phyloP scores from a whole-genome alignment of 257 asterid genomes.

The Solanum pinnatisectum region DNA sequence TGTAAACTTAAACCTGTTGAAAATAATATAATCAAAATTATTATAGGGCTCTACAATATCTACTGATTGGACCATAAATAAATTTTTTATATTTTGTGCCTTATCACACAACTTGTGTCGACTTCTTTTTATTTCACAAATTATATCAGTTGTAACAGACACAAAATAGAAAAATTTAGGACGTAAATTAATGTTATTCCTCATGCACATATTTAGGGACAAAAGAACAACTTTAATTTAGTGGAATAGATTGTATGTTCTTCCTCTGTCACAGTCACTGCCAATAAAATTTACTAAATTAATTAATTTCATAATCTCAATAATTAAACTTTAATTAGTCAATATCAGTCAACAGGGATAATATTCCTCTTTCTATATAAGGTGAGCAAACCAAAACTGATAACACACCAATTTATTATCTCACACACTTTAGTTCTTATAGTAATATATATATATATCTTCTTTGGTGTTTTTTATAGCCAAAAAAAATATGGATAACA shows the following conservation, averaged over 20 bases:
- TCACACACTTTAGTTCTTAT: not conserved
- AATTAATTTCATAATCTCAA: not conserved
- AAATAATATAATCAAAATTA: not conserved
- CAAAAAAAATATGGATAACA: conserved; percentile 22
- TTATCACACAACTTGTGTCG: not conserved
- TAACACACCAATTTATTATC: conserved; percentile 6
- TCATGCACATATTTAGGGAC: not conserved
- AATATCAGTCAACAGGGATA: not conserved
- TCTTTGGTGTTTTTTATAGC: not conserved
- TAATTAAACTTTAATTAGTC: not conserved
- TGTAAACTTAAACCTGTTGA: too few relatives aligned
- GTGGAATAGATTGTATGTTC: not conserved
- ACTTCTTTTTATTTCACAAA: not conserved
- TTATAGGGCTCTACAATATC: not conserved
- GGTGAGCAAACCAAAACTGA: conserved; percentile 12
- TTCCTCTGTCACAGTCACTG: not conserved
- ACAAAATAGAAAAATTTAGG: not conserved
- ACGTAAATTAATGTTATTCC: not conserved
- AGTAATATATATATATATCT: not conserved
- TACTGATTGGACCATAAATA: not conserved
- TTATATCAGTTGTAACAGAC: not conserved
- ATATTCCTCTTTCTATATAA: conserved; percentile 21
- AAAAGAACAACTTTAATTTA: not conserved
- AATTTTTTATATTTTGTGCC: not conserved
- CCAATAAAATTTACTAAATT: not conserved